Evolutionary conservation across 352 stramenopile species (phyloP).

Genomic region (Pythium scleroteichum): DNA sequence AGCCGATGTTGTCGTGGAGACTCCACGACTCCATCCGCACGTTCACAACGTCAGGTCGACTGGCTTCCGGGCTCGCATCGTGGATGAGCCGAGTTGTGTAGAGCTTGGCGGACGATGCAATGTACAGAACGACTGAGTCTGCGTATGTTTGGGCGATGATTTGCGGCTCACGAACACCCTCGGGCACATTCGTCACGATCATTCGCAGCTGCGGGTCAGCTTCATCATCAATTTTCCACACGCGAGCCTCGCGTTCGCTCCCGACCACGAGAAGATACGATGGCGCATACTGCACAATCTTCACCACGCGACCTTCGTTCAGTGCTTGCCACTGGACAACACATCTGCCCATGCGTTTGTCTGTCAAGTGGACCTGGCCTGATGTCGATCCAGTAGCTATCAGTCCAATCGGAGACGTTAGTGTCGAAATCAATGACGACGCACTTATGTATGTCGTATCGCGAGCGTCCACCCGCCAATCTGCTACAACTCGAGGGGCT

Average conservation of each 20-base stretch:
- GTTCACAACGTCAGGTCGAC: constrained; percentile 17
- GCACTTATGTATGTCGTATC: constrained; percentile 42
- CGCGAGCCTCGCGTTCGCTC: constrained; percentile 60
- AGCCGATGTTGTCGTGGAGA: constrained; percentile 38
- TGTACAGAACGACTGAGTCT: constrained; percentile 49
- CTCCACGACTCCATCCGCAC: constrained; percentile 53
- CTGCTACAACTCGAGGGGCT: constrained; percentile 49
- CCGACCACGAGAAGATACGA: constrained; percentile 64
- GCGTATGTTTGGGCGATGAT: constrained; percentile 50
- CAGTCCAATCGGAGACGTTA: constrained; percentile 27
- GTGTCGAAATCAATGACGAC: constrained; percentile 37
- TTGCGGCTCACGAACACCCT: constrained; percentile 47
- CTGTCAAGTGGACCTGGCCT: constrained; percentile 50
- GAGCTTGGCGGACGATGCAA: constrained; percentile 42
- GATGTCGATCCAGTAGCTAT: constrained; percentile 43
- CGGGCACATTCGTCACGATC: constrained; percentile 55
- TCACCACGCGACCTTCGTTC: constrained; percentile 44
- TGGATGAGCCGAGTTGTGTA: constrained; percentile 40
- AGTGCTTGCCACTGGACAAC: constrained; percentile 59
- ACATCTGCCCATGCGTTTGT: constrained; percentile 53
- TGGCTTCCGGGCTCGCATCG: constrained; percentile 29
- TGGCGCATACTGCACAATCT: constrained; percentile 55
- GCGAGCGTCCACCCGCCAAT: constrained; percentile 56
- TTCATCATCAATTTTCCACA: constrained; percentile 47
- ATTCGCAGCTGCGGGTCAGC: constrained; percentile 40